Conservation (phyloP, 2,329 filamentous ascomycete species). For the Phoma sp. region DNA sequence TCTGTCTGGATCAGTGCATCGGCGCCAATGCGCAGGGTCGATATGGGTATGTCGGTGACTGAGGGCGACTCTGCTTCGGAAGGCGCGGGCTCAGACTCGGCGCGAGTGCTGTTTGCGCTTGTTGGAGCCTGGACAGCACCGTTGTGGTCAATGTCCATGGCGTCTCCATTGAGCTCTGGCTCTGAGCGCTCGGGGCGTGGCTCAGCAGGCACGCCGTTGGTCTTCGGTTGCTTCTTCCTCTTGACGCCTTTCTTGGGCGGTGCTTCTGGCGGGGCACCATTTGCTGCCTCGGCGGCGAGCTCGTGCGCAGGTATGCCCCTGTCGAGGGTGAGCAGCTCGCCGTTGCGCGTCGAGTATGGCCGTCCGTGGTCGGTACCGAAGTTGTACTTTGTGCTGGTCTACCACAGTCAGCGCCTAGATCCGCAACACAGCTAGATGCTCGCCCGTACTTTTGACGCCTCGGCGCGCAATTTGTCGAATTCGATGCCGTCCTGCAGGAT, state of each 20-base stretch:
- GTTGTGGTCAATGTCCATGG: conserved; percentile 54
- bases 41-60: conserved; percentile 46
- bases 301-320: conserved; percentile 44
- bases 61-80: conserved; percentile 48
- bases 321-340: conserved; percentile 44
- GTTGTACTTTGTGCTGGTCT: conserved; percentile 43
- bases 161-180: conserved; percentile 52
- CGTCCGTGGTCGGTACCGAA: conserved; percentile 50
- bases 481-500: conserved; percentile 68
- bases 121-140: conserved; percentile 36
- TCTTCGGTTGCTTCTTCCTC: conserved; percentile 42
- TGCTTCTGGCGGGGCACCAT: conserved; percentile 40
- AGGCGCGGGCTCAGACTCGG: conserved; percentile 44
- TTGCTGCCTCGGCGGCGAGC: conserved; percentile 40
- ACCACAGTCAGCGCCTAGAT: conserved; percentile 23
- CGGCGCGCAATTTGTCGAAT: conserved; percentile 52
- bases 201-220: conserved; percentile 38
- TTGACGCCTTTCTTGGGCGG: conserved; percentile 42
- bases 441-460: conserved; percentile 41
- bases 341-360: conserved; percentile 47
- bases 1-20: conserved; percentile 48
- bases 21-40: conserved; percentile 48
- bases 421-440: too few species aligned
- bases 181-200: conserved; percentile 30
- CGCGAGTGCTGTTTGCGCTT: conserved; percentile 36